Base-by-base conservation (phyloP, 495 filamentous ascomycete genomes). In the Penicillium cosmopolitanum region DNA sequence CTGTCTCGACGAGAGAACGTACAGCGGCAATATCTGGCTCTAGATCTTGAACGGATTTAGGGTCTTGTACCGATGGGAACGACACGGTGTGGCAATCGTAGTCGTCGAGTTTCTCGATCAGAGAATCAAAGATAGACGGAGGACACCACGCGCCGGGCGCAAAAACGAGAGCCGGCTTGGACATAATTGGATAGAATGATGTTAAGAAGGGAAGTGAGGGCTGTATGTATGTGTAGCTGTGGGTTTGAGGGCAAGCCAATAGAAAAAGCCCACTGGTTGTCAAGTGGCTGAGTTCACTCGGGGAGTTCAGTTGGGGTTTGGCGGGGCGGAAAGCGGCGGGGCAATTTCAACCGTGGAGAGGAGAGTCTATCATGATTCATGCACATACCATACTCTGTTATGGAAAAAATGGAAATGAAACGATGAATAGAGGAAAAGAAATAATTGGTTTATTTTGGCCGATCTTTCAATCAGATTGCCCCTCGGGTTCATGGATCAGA, bases 121-220 rank as follows among this genome's bases (percentile, higher is more conserved):
- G 38, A 11, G 66, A 64, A 44, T 69, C 57, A 53, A 77, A 77
- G 5, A 66, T 59, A 1, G 68, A 68, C 15, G 70, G 56, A 7
- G 73, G 68, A 62, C 72, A 73, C 73, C 73, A 77, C 33, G 73
- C 73, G 36, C 75, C 75, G 3, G 72, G 70, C 35, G 62, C 57
- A 58, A 77, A 68, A 55, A 77, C 67, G 4, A 77, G 58, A 40
- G 66, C 68, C 3, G 73, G 72, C 50, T 74, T 75, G 2, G 66
- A 58, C 60, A 71, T 71, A 13, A 48, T 48, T 19, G 43, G n/a
- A 25, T 9, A 48, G 46, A 15, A 28, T 28, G 46, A 25, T 13
- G 23, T 28, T 48, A 13, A 10, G 23, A 28, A 48, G 46, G 23
- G n/a, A 48, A 44, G 13, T 16, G 16, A 44, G 13, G 4, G n/a